Percentiles rank a stretch among this genome's conserved stretches.
phyloP scores from a whole-genome alignment of 306 rosid species.

The Inga laurina region DNA sequence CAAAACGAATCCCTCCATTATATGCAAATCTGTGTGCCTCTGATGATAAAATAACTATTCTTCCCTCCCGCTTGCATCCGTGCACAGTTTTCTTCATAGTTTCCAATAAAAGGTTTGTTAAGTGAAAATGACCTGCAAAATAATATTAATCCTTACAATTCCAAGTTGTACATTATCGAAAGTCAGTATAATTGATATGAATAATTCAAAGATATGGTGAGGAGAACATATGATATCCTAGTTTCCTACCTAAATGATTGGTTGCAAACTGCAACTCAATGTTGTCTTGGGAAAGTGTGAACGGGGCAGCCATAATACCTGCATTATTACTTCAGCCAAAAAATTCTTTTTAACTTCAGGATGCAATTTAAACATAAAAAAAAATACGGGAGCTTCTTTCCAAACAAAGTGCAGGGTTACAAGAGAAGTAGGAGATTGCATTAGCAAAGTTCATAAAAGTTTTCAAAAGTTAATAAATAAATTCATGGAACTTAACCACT shows the following conservation, averaged over 20 bases:
- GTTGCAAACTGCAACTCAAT: constrained; percentile 84
- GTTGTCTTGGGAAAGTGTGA: constrained; percentile 66
- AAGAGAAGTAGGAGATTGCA: not conserved
- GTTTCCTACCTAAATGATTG: constrained; percentile 68
- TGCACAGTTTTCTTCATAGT: constrained; percentile 70
- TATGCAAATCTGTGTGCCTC: constrained; percentile 61
- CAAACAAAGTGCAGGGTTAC: not conserved
- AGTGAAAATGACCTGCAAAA: constrained; percentile 79
- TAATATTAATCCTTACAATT: not conserved
- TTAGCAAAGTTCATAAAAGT: not conserved
- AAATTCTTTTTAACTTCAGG: not conserved
- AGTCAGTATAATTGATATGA: not conserved
- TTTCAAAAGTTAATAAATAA: not conserved
- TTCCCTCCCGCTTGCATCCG: constrained; percentile 70
- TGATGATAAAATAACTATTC: constrained; percentile 72
- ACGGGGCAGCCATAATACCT: constrained; percentile 79
- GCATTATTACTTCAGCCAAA: constrained; percentile 74
- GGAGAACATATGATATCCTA: constrained; percentile 22
- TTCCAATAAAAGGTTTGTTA: constrained; percentile 77
- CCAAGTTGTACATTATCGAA: not conserved
- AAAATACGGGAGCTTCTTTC: not conserved
- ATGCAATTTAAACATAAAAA: not conserved
- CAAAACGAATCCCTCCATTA: constrained; percentile 60
- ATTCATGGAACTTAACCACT: constrained; percentile 13
- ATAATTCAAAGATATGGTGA: constrained; percentile 7